A percentile compares a stretch with the other conserved stretches of the same genome.
Evolutionary conservation across 1,139 yeast species (phyloP).

Genomic region (Scheffersomyces quercinus): DNA sequence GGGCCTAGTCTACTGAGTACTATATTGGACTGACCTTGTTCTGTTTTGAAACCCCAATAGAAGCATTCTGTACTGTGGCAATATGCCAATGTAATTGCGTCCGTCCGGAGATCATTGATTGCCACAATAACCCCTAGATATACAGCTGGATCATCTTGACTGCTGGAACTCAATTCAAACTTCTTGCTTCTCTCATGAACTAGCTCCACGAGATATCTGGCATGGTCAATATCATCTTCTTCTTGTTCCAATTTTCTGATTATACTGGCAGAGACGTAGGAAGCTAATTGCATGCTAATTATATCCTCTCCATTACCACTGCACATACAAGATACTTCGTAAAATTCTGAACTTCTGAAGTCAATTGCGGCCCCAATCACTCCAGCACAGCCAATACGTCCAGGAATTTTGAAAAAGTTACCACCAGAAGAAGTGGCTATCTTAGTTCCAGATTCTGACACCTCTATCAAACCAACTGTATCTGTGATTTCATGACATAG

Average conservation of each 20-base stretch:
- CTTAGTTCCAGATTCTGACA: constrained; percentile 13
- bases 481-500: constrained; percentile 22
- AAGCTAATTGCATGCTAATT: constrained; percentile 41
- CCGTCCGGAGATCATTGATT: constrained; percentile 12
- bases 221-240: constrained; percentile 10
- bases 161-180: constrained; percentile 8
- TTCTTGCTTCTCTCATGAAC: constrained; percentile 4
- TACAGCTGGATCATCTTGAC: constrained; percentile 10
- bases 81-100: constrained; percentile 22
- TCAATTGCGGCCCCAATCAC: constrained; percentile 47
- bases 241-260: constrained; percentile 4
- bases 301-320: constrained; percentile 62
- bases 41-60: constrained; percentile 36
- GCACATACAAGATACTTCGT: constrained; percentile 42
- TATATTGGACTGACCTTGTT: constrained; percentile 17
- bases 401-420: constrained; percentile 48
- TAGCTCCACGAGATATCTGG: constrained; percentile 10
- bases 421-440: constrained; percentile 55
- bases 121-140: constrained; percentile 38
- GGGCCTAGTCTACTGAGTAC: constrained; percentile 29
- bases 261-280: constrained; percentile 20
- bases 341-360: constrained; percentile 10
- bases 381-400: constrained; percentile 57
- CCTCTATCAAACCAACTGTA: constrained; percentile 34
- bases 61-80: constrained; percentile 49